Evolutionary conservation across 306 rosid genomes (phyloP).

Genomic region (Sesbania bispinosa): DNA sequence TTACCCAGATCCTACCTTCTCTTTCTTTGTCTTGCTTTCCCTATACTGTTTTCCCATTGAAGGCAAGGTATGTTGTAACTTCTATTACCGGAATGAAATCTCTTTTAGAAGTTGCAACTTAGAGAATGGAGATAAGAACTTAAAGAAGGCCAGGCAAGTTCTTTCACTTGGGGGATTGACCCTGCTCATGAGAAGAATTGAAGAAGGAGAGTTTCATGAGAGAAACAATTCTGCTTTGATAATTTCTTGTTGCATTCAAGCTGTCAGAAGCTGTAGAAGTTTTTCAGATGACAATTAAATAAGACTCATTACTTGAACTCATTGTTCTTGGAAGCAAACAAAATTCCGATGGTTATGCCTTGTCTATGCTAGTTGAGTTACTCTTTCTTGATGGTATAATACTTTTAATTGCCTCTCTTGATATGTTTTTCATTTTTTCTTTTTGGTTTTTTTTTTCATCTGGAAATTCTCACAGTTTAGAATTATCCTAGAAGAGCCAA

Average conservation of each 20-base stretch:
- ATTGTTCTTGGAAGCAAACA: conserved; percentile 47
- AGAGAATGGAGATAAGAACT: conserved; percentile 79
- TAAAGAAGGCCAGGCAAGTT: conserved; percentile 76
- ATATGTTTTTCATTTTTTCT: neutral
- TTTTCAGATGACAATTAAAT: conserved; percentile 57
- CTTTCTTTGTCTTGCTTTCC: no score
- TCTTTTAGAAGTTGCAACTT: no score
- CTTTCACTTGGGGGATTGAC: conserved; percentile 74
- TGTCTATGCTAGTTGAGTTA: conserved; percentile 53
- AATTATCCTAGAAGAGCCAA: conserved; percentile 53
- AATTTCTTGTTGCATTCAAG: conserved; percentile 54
- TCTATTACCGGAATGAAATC: no score
- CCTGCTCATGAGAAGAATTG: conserved; percentile 50
- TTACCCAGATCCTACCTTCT: no score
- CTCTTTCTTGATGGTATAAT: conserved; percentile 66
- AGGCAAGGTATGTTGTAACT: no score
- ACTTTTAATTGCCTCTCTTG: neutral
- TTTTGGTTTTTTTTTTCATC: neutral
- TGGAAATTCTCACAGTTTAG: conserved; percentile 20
- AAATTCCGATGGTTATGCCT: conserved; percentile 38
- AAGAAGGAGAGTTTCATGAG: conserved; percentile 55
- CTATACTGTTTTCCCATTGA: no score
- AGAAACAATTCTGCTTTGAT: conserved; percentile 48
- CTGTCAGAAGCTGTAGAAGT: conserved; percentile 73
- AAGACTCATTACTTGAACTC: conserved; percentile 62